Conservation (phyloP, 345 rosid species). For the Citrus cavaleriei region DNA sequence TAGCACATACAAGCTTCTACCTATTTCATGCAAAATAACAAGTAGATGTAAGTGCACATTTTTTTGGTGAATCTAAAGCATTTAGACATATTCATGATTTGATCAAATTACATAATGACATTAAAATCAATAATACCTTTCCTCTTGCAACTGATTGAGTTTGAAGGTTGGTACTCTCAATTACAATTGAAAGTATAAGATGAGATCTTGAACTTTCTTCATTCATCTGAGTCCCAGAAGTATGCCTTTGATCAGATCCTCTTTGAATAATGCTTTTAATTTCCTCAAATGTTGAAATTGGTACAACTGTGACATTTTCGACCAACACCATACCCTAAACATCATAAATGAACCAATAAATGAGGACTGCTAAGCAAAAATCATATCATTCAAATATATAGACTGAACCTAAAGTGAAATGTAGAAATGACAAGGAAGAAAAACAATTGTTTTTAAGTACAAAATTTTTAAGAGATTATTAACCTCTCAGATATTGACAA, state of each 20-base stretch:
- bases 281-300: slow-evolving; percentile 76
- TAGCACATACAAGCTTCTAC: not conserved
- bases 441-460: not conserved
- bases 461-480: not conserved
- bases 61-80: not conserved
- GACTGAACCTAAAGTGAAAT: not conserved
- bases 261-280: slow-evolving; percentile 59
- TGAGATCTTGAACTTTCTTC: slow-evolving; percentile 98
- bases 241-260: slow-evolving; percentile 85
- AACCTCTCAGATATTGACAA: not conserved
- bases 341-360: slow-evolving; percentile 12
- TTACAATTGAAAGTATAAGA: slow-evolving; percentile 76
- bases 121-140: slow-evolving; percentile 48
- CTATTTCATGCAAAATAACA: not conserved
- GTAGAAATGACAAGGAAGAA: not conserved
- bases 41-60: not conserved
- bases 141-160: slow-evolving; percentile 88
- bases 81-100: not conserved
- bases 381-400: not conserved
- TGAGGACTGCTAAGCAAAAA: slow-evolving; percentile 7
- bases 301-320: slow-evolving; percentile 74
- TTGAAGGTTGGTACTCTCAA: slow-evolving; percentile 95
- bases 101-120: not conserved
- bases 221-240: slow-evolving; percentile 91
- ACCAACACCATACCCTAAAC: slow-evolving; percentile 86